Conservation (phyloP, 176 grass and related monocot species). For the Stipa capillata region DNA sequence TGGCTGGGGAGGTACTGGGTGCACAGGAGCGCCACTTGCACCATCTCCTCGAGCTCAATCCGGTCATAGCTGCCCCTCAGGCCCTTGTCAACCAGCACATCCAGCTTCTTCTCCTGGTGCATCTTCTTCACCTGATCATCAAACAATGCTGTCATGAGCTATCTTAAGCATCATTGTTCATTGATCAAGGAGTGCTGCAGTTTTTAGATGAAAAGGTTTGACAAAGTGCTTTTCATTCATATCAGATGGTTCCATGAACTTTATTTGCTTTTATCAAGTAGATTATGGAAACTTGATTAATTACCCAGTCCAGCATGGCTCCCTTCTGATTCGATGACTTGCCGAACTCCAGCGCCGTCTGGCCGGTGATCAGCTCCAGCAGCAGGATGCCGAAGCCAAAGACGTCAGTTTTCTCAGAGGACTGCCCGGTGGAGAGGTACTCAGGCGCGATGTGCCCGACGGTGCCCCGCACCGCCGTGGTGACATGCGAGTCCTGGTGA, state of each 20-base stretch:
- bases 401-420: constrained; percentile 90
- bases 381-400: constrained; percentile 95
- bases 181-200: background rate
- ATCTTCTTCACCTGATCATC: constrained; percentile 89
- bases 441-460: constrained; percentile 94
- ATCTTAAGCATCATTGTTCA: background rate
- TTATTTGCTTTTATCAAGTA: background rate
- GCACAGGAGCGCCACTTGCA: constrained; percentile 83
- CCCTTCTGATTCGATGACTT: constrained; percentile 88
- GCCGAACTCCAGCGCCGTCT: constrained; percentile 83
- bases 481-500: constrained; percentile 82
- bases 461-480: constrained; percentile 82
- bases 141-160: background rate
- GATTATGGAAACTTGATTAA: background rate
- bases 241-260: background rate
- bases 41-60: constrained; percentile 92
- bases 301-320: constrained; percentile 98
- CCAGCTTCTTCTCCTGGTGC: constrained; percentile 91
- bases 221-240: background rate
- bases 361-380: constrained; percentile 80
- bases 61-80: constrained; percentile 49
- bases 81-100: constrained; percentile 71
- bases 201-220: background rate
- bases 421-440: constrained; percentile 93
- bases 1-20: constrained; percentile 82